Conservation (phyloP, 192 early-diverging fungal species). For the Hyaloraphidium curvatum region DNA sequence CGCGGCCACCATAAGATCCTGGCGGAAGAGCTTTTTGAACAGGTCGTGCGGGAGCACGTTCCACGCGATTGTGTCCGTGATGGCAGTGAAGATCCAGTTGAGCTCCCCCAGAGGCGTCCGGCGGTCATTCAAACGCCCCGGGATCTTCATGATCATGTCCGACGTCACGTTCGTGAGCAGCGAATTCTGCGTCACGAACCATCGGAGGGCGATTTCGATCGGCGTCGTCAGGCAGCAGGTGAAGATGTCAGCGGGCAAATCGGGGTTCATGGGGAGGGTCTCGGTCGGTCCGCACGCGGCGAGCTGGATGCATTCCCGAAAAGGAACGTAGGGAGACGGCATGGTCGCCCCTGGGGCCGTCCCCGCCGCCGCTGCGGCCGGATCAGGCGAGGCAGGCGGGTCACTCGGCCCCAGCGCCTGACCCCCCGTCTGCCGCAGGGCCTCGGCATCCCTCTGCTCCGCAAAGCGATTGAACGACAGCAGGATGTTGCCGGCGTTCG, state of each 20-base stretch:
- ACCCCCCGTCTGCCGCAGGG: background rate
- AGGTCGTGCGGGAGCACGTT: conserved; percentile 67
- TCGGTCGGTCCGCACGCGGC: conserved; percentile 75
- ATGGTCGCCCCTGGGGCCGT: conserved; percentile 7
- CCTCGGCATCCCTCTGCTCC: conserved; percentile 60
- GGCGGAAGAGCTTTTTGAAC: conserved; percentile 78
- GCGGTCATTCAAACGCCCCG: conserved; percentile 73
- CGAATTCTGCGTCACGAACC: conserved; percentile 66
- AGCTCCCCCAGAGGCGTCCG: conserved; percentile 89
- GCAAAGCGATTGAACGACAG: conserved; percentile 76
- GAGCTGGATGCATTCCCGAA: conserved; percentile 76
- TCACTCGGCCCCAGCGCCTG: background rate
- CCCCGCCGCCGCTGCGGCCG: conserved; percentile 11
- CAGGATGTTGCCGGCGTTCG: conserved; percentile 76
- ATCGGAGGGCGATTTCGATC: conserved; percentile 77
- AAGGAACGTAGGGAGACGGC: conserved; percentile 11
- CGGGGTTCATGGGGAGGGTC: conserved; percentile 76
- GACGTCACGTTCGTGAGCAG: conserved; percentile 55
- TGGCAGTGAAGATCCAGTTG: conserved; percentile 97
- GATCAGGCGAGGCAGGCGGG: background rate
- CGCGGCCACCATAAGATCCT: conserved; percentile 84
- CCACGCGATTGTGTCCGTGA: conserved; percentile 99
- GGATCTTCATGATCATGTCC: conserved; percentile 73
- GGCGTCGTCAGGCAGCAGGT: conserved; percentile 92
- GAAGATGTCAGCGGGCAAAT: conserved; percentile 91